Evolutionary conservation across 495 filamentous ascomycete species (phyloP).

Genomic region (Penicillium angulare): DNA sequence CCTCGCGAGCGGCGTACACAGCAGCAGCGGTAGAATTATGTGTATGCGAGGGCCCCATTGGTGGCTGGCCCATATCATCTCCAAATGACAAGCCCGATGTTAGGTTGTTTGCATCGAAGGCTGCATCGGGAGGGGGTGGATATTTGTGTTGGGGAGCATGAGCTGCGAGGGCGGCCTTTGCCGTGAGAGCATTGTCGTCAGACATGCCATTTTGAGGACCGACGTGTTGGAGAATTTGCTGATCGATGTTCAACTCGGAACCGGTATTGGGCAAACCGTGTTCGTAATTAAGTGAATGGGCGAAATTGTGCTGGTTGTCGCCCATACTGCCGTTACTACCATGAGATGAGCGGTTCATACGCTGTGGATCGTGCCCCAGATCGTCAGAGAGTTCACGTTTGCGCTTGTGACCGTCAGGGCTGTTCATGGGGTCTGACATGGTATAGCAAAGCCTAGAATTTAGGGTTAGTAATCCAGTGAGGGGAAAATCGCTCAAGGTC

Average conservation of each 20-base stretch:
- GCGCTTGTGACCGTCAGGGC: slow-evolving; percentile 43
- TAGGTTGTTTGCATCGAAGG: slow-evolving; percentile 44
- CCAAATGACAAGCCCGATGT: slow-evolving; percentile 42
- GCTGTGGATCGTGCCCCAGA: slow-evolving; percentile 41
- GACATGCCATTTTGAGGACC: slow-evolving; percentile 47
- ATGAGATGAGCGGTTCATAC: slow-evolving; percentile 44
- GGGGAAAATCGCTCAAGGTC: slow-evolving; percentile 1
- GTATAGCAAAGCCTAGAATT: slow-evolving; percentile 6
- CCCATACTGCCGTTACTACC: slow-evolving; percentile 48
- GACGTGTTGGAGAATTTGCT: slow-evolving; percentile 50
- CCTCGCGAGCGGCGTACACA: slow-evolving; percentile 47
- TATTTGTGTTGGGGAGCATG: slow-evolving; percentile 47
- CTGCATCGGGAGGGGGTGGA: slow-evolving; percentile 39
- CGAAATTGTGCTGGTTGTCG: slow-evolving; percentile 41
- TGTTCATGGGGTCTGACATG: slow-evolving; percentile 45
- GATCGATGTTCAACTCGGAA: slow-evolving; percentile 46
- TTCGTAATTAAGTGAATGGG: slow-evolving; percentile 42
- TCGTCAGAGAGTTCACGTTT: slow-evolving; percentile 47
- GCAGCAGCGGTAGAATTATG: slow-evolving; percentile 50
- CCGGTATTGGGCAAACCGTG: slow-evolving; percentile 37
- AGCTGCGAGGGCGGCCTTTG: slow-evolving; percentile 47
- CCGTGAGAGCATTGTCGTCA: slow-evolving; percentile 47
- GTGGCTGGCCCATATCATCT: slow-evolving; percentile 43
- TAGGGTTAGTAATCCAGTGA: slow-evolving; percentile 20
- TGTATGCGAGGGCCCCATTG: slow-evolving; percentile 36